phyloP scores from a whole-genome alignment of 108 stramenopile genomes.

The Poteriospumella lacustris region DNA sequence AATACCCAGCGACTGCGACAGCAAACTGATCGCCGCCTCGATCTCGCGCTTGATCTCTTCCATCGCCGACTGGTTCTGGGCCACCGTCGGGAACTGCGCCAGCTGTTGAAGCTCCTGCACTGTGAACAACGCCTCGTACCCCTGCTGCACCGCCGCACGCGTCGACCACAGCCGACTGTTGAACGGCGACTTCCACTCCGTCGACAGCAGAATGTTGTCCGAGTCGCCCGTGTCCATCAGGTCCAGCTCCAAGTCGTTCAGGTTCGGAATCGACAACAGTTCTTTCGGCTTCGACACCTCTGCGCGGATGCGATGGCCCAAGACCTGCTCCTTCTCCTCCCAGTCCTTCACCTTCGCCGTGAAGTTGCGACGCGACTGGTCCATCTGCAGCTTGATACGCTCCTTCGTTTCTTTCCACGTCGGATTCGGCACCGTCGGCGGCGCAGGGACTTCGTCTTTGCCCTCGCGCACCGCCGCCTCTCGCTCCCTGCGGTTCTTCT shows the following conservation, averaged over 20 bases:
- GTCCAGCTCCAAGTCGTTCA: background rate
- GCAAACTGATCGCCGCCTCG: background rate
- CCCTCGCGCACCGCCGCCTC: background rate
- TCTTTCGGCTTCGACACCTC: background rate
- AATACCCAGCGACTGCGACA: slow-evolving; percentile 6
- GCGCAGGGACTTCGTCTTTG: background rate
- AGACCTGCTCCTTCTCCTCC: slow-evolving; percentile 15
- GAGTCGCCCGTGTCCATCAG: background rate
- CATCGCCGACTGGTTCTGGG: background rate
- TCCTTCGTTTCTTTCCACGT: slow-evolving; percentile 29
- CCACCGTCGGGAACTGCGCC: background rate
- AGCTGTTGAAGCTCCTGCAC: background rate
- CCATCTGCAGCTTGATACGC: slow-evolving; percentile 10
- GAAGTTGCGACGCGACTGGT: background rate
- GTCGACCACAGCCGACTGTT: background rate
- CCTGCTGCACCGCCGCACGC: background rate
- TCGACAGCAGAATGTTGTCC: background rate
- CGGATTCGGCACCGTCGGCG: background rate
- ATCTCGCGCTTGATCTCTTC: background rate
- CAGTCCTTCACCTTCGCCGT: background rate
- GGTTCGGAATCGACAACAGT: background rate
- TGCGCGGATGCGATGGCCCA: background rate
- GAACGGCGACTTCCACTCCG: background rate
- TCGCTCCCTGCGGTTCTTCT: background rate
- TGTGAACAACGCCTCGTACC: slow-evolving; percentile 1